Conservation (phyloP, 2,329 filamentous ascomycete species). For the Aspergillus pseudoviridinutans region DNA sequence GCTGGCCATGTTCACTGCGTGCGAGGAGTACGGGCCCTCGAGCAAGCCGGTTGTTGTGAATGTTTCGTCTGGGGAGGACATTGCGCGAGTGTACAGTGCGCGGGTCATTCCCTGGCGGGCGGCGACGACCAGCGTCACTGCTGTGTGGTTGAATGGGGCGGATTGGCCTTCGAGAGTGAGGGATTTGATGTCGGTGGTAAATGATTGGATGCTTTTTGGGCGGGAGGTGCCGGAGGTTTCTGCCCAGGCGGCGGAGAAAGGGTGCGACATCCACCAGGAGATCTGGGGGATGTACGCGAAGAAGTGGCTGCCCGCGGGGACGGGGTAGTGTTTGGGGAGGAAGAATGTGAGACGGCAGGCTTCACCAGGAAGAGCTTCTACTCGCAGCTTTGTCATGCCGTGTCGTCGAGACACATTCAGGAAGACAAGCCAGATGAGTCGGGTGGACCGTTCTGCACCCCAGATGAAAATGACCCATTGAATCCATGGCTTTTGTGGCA, state of each 20-base stretch:
- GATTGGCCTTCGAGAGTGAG: neutral
- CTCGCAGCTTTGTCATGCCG: constrained; percentile 49
- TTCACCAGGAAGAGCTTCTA: constrained; percentile 58
- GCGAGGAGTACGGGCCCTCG: constrained; percentile 61
- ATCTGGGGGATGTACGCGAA: constrained; percentile 56
- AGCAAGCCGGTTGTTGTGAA: constrained; percentile 55
- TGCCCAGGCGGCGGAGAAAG: constrained; percentile 46
- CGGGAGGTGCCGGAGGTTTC: constrained; percentile 16
- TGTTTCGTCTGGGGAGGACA: constrained; percentile 44
- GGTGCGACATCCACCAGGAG: constrained; percentile 47
- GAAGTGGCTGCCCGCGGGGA: constrained; percentile 56
- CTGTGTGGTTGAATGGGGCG: constrained; percentile 16
- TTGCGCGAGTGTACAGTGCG: constrained; percentile 56
- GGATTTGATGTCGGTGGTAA: constrained; percentile 15
- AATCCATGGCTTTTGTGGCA: constrained; percentile 41
- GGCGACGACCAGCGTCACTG: constrained; percentile 55
- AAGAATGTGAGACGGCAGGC: constrained; percentile 60
- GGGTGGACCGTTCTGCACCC: constrained; percentile 42
- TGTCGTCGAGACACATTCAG: constrained; percentile 50
- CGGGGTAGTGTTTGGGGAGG: constrained; percentile 50
- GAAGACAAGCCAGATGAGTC: constrained; percentile 48
- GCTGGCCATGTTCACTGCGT: constrained; percentile 53
- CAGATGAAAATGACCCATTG: constrained; percentile 35
- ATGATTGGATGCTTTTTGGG: constrained; percentile 28
- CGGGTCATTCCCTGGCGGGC: constrained; percentile 61